Evolutionary conservation across 768 basidiomycete species (phyloP), one percentile per base, ranked within the genome.

Genomic region (Tricholoma sp.): DNA sequence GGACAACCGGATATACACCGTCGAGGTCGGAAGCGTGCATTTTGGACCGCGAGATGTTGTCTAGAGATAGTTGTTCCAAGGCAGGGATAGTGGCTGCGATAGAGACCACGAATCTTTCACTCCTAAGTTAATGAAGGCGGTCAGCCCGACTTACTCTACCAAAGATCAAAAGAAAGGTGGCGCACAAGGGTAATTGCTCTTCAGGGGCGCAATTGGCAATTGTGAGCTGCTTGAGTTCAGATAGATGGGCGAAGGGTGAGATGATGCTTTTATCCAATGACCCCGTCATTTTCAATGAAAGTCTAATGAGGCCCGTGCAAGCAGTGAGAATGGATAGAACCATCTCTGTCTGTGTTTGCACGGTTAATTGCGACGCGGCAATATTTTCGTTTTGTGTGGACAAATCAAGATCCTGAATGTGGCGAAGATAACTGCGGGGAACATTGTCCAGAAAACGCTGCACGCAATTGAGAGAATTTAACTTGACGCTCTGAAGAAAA

Each of bases 51-150:
- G 83, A 80, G 62, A 90, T 79, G 62, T 80, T 81, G 52, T 84
- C 80, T 10, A 90, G 73, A 4, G 78, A 73, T 50, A 90, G 76
- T 49, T 80, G 75, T 47, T 78, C 66, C 47, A 90, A 78, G 62
- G 74, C 69, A 12, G 80, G 80, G 4, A 83, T 68, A 1, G 81
- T 80, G 1, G 82, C 80, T 0, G 86, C 86, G 58, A 90, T 83
- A 6, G 82, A 79, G 13, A 89, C 87, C 54, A 81, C 84, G 0
- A 88, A 75, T 24, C 88, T 76, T 65, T 90, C 88, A 69, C 83
- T 85, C 72, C 84, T 86, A 59, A 15, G 58, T 24, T 24, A n/a
- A 24, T 24, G 24, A 32, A 31, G 41, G 48, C 29, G 20, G 39
- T 60, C 33, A 62, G 48, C 9, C 12, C 9, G 28, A 18, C 6